A percentile compares a stretch with the other conserved stretches of the same genome.
phyloP scores from a whole-genome alignment of 495 filamentous ascomycete species.

The Baudoinia panamericana region DNA sequence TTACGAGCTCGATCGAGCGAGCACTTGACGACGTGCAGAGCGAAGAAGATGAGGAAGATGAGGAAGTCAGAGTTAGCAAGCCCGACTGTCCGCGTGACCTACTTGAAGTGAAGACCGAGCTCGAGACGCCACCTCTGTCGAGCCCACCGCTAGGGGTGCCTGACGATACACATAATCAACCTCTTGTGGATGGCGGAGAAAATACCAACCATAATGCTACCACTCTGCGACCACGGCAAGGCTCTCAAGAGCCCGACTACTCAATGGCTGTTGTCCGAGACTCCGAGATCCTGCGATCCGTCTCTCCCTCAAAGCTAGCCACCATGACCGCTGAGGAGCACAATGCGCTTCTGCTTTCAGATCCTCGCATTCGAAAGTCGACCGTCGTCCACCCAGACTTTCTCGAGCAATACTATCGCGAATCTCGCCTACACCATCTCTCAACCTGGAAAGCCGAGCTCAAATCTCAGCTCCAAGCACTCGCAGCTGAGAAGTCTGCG shows the following conservation, averaged over 20 bases:
- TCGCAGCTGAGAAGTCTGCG: slow-evolving; percentile 54
- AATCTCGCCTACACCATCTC: slow-evolving; percentile 86
- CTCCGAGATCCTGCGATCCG: slow-evolving; percentile 11
- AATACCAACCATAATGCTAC: neutral
- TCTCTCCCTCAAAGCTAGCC: slow-evolving; percentile 21
- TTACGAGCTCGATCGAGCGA: slow-evolving; percentile 20
- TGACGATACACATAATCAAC: too few relatives aligned
- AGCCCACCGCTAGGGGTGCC: slow-evolving; percentile 4
- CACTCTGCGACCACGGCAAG: slow-evolving; percentile 13
- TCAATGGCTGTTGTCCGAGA: slow-evolving; percentile 18
- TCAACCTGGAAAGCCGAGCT: slow-evolving; percentile 92
- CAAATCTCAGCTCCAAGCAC: slow-evolving; percentile 69
- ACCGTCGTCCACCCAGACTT: slow-evolving; percentile 86
- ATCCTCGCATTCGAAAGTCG: slow-evolving; percentile 70
- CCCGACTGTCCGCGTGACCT: neutral
- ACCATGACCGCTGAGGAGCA: slow-evolving; percentile 78
- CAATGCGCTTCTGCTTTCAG: slow-evolving; percentile 65
- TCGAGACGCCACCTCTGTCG: slow-evolving; percentile 13
- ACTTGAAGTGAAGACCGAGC: slow-evolving; percentile 1
- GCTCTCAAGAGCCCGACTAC: slow-evolving; percentile 22
- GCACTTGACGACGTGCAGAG: slow-evolving; percentile 8
- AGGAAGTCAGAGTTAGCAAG: too few relatives aligned
- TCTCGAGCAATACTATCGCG: slow-evolving; percentile 81
- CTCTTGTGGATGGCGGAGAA: neutral
- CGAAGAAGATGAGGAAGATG: neutral